Evolutionary conservation across 2,329 filamentous ascomycete genomes (phyloP).

Genomic region (Ophiostoma sp.): DNA sequence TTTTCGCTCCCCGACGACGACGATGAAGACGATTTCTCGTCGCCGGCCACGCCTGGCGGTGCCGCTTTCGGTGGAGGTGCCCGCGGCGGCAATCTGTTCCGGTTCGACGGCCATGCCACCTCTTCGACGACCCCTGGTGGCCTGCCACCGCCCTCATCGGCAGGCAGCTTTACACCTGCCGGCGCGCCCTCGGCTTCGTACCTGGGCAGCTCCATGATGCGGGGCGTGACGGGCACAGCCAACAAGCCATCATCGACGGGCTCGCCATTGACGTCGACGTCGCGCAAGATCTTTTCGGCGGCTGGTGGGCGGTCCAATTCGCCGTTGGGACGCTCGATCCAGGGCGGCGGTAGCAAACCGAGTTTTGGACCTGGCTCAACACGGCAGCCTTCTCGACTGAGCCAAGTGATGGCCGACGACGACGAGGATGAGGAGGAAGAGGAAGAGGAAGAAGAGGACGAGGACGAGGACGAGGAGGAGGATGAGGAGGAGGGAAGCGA

Average conservation of each 20-base stretch:
- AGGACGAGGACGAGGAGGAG: constrained; percentile 40
- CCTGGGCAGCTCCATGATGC: constrained; percentile 56
- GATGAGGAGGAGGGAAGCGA: constrained; percentile 40
- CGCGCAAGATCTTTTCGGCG: constrained; percentile 24
- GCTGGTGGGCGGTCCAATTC: constrained; percentile 36
- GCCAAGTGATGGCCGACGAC: constrained; percentile 44
- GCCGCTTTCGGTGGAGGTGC: not conserved
- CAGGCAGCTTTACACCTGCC: constrained; percentile 56
- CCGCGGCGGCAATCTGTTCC: constrained; percentile 37
- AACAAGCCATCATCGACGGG: constrained; percentile 2
- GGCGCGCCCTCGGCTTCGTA: constrained; percentile 58
- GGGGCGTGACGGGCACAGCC: constrained; percentile 34
- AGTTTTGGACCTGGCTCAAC: constrained; percentile 13
- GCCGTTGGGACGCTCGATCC: constrained; percentile 52
- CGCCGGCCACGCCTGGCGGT: constrained; percentile 28
- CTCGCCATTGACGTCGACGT: constrained; percentile 12
- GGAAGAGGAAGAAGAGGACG: constrained; percentile 43
- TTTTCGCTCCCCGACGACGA: constrained; percentile 31
- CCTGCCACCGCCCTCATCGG: constrained; percentile 53
- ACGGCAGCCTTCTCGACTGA: constrained; percentile 53
- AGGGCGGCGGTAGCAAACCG: constrained; percentile 29
- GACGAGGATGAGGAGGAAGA: constrained; percentile 43
- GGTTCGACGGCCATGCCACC: constrained; percentile 41
- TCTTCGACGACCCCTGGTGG: constrained; percentile 57
- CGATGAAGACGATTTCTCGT: constrained; percentile 27